These are phyloP conservation scores for Trametes meyenii DNA, from an alignment of 768 basidiomycete genomes.

Conservation along the genomic window DNA sequence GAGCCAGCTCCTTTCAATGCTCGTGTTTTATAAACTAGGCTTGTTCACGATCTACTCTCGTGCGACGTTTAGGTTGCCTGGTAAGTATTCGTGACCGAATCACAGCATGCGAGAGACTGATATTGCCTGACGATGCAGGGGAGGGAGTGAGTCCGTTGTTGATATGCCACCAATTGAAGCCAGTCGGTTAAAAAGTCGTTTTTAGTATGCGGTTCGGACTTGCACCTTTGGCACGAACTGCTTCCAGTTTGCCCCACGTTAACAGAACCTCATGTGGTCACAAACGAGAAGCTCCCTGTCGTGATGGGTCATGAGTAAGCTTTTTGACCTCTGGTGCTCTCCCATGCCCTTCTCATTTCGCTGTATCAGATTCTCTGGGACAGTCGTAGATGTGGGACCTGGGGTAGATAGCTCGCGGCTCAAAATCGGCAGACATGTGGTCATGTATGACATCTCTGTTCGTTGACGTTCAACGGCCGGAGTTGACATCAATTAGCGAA, in stretches of 20 bases:
- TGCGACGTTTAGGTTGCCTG: slow-evolving; percentile 2
- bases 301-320: slow-evolving; percentile 51
- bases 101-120: neutral
- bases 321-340: neutral
- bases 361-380: slow-evolving; percentile 27
- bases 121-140: neutral
- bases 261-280: slow-evolving; percentile 39
- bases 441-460: slow-evolving; percentile 19
- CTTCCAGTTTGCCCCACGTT: slow-evolving; percentile 33
- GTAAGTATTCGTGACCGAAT: neutral
- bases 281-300: slow-evolving; percentile 44
- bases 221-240: slow-evolving; percentile 45
- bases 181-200: slow-evolving; percentile 1
- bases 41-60: neutral
- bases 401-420: slow-evolving; percentile 21
- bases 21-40: too few relatives aligned
- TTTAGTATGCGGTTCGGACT: slow-evolving; percentile 50
- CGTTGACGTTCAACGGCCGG: neutral
- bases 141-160: neutral
- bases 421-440: slow-evolving; percentile 22
- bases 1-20: neutral
- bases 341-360: neutral
- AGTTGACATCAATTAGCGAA: slow-evolving; percentile 37
- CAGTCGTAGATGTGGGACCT: slow-evolving; percentile 23
- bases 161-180: neutral